Base-by-base conservation (phyloP, 2,329 filamentous ascomycete genomes). In the Epichloe bromicola region DNA sequence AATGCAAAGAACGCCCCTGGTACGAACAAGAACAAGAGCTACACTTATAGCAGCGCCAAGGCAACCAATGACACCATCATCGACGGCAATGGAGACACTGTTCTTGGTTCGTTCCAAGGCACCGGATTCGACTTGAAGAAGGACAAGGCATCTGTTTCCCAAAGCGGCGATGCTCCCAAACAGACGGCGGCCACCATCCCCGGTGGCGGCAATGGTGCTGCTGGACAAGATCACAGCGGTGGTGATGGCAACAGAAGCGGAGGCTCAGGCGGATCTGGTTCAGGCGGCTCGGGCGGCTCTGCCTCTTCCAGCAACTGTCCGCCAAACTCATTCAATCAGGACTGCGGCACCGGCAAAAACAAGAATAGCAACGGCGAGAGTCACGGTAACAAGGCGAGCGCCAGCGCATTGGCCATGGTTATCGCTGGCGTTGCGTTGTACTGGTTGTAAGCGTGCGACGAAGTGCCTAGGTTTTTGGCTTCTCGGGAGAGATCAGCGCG, bases 71-170 rank as follows among this genome's bases (percentile, higher is more conserved):
- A 85, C 67, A 86, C 88, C 1, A 78, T 97, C 52, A 70, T 82
- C 49, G 83, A 94, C 62, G 83, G 84, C 57, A 71, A 90, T 67
- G 82, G 89, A 64, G 65, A 74, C 48, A 93, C 89, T 47, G 71
- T 88, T 12, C 76, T 98, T 33, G 83, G 81, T 57, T 93, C 86
- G 23, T 79, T 97, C 55, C 71, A 82, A 49, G 90, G 82, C n/a
- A 88, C 86, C 2, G 93, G 93, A 49, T 75, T 83, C 41, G 76
- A 97, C 63, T 87, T 84, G 78, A 65, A 76, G 51, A 66, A 67
- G 20, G 72, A 70, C 53, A 65, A 65, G 59, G 58, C 54, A 7
- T 54, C 57, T 38, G 51, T 41, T 3, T 53, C 58, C 11, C 52
- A 52, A 45, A 54, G 55, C n/a, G 54, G 57, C 3, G 51, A 54